Base-by-base conservation (phyloP, 805 yeast species). In the Torulaspora delbrueckii region DNA sequence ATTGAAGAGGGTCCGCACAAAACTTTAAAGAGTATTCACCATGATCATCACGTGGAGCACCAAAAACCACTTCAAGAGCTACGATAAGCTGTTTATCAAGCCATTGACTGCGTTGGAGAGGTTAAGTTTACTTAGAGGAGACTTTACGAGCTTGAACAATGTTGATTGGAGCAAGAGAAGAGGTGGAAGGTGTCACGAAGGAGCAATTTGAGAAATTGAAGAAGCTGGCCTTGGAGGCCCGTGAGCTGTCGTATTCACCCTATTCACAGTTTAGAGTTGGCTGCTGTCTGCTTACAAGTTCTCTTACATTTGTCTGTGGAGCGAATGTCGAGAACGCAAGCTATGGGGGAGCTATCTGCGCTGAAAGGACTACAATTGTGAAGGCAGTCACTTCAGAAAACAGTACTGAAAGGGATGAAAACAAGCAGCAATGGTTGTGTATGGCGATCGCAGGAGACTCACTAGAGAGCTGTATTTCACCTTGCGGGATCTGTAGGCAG, bases 401-500 rank as follows among this genome's bases (percentile, higher is more conserved):
- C 8, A n/a, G 12, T 25, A n/a, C 22, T 3, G 13, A 22, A 12
- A 8, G 36, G 10, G 22, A 19, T 19, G 6, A 19, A 19, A 19
- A 42, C 13, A 19, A 27, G 7, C 42, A 57, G 55, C 40, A 49
- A 42, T 50, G 72, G 71, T 33, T 48, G 49, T 46, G 59, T 48
- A 23, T 47, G 41, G 48, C 59, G 8, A 56, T 55, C 23, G 54
- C 54, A 27, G 68, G 66, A 59, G 67, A 65, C 57, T 34, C 74
- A 36, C 58, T 60, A 1, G 75, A 74, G 1, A 65, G 67, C 7
- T 76, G 82, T 25, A 81, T 85, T 8, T 72, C 90, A 8, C 99
- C 99, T 0, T 91, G 99, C 63, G 99, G 99, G 3, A 82, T 93
- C 30, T 91, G 99, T 59, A 73, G 99, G 43, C 99, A 91, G 65